Conservation (phyloP, 1,284 basidiomycete genomes). For the Boletus austroedulis region DNA sequence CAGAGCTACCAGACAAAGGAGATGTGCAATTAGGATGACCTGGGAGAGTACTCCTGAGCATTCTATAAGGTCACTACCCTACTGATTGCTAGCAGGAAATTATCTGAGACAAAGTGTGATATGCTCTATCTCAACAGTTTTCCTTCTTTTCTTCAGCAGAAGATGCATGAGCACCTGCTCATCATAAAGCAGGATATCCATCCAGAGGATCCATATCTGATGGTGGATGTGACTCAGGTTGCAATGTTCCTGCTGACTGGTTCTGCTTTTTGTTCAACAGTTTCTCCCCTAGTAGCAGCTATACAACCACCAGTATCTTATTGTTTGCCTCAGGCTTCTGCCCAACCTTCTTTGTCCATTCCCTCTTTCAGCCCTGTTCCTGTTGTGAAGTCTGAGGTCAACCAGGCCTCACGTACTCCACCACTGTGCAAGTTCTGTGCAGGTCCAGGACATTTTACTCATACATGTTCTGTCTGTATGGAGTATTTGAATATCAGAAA, state of each 20-base stretch:
- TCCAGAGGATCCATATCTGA: not conserved
- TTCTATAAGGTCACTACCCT: not conserved
- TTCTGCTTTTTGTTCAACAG: not conserved
- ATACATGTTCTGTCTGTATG: not conserved
- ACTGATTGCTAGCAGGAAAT: not conserved
- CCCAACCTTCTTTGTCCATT: no score
- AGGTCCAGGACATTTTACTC: not conserved
- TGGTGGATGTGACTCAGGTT: not conserved
- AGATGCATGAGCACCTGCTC: not conserved
- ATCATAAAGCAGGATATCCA: not conserved
- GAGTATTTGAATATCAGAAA: not conserved
- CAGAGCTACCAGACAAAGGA: no score
- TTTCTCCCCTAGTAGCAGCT: not conserved
- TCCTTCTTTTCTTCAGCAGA: not conserved
- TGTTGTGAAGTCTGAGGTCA: no score
- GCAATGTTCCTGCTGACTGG: not conserved
- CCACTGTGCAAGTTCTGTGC: not conserved
- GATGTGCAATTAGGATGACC: no score
- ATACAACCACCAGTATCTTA: not conserved
- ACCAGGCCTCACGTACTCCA: no score
- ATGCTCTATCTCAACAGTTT: not conserved
- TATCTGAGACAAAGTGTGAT: rapidly evolving
- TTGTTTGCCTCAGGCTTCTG: no score
- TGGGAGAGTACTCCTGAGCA: no score
- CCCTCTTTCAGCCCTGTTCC: no score